phyloP scores from a whole-genome alignment of 345 rosid genomes.

The Balakata baccata region DNA sequence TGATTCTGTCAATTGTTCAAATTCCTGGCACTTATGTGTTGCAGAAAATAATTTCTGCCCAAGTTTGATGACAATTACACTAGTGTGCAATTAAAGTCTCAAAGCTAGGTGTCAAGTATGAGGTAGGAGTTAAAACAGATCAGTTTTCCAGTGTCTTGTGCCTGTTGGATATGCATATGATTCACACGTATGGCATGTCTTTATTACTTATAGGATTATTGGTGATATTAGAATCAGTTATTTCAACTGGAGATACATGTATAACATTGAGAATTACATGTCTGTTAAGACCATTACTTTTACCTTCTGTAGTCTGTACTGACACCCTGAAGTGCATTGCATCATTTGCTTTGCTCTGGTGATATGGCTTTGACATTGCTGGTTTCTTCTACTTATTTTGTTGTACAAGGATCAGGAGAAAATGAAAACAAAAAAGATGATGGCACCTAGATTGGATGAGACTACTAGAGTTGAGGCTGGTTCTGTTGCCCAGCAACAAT shows the following conservation, averaged over 20 bases:
- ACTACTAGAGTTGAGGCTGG: conserved; percentile 38
- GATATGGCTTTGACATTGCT: not conserved
- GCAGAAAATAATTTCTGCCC: not conserved
- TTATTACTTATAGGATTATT: not conserved
- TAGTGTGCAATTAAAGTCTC: not conserved
- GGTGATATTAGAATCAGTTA: not conserved
- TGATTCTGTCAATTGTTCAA: not conserved
- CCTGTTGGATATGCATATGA: not conserved
- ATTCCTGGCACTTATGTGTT: not conserved
- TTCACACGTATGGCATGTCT: not conserved
- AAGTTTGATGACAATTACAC: not conserved
- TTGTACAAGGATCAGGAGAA: conserved; percentile 53
- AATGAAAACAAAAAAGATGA: conserved; percentile 56
- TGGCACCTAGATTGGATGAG: conserved; percentile 42
- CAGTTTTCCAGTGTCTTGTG: not conserved
- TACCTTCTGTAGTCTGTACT: no score
- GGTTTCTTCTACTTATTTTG: not conserved
- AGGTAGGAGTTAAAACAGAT: not conserved
- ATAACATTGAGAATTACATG: no score
- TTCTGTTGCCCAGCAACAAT: conserved; percentile 40
- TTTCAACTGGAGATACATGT: not conserved
- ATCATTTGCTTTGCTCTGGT: conserved; percentile 13
- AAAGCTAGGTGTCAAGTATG: not conserved
- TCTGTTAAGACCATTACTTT: no score
- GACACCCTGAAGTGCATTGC: not conserved